A percentile compares a stretch with the other conserved stretches of the same genome.
phyloP scores from a whole-genome alignment of 768 basidiomycete species.

The Dacryopinax primogenitus region DNA sequence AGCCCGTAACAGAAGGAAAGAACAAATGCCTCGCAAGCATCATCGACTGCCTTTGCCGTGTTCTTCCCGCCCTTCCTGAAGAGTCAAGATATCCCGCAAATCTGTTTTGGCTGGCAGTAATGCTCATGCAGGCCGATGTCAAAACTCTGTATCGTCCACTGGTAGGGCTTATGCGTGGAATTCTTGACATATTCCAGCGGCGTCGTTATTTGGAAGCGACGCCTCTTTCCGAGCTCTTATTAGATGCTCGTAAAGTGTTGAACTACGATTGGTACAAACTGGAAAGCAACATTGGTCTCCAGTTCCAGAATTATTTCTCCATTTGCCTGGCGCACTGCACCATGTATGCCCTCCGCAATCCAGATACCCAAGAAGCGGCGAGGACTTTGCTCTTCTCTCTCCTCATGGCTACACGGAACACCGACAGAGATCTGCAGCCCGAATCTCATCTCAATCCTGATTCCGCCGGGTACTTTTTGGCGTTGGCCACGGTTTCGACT shows the following conservation, averaged over 20 bases:
- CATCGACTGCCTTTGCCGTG: conserved; percentile 69
- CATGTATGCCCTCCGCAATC: conserved; percentile 73
- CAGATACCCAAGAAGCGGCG: conserved; percentile 47
- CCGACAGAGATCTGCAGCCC: conserved; percentile 20
- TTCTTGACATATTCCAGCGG: conserved; percentile 49
- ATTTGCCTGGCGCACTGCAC: conserved; percentile 72
- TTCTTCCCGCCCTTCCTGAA: conserved; percentile 55
- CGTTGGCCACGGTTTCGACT: conserved; percentile 57
- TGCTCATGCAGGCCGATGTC: conserved; percentile 68
- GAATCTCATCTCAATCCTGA: conserved; percentile 36
- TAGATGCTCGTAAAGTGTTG: conserved; percentile 51
- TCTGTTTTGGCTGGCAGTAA: conserved; percentile 81
- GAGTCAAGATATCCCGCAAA: conserved; percentile 60
- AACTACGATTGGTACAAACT: conserved; percentile 58
- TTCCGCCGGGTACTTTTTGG: conserved; percentile 65
- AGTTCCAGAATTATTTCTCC: conserved; percentile 66
- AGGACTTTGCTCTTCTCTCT: conserved; percentile 50
- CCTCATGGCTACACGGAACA: conserved; percentile 42
- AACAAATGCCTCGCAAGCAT: conserved; percentile 71
- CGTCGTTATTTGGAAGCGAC: conserved; percentile 43
- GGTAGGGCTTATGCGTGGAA: conserved; percentile 49
- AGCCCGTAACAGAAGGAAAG: conserved; percentile 37
- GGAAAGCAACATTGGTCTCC: conserved; percentile 57
- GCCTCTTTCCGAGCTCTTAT: conserved; percentile 31
- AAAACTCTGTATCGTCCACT: conserved; percentile 52